Evolutionary conservation across 1,139 yeast species (phyloP), one percentile per base, ranked within the genome.

Genomic region (Tardiomyces blankii): DNA sequence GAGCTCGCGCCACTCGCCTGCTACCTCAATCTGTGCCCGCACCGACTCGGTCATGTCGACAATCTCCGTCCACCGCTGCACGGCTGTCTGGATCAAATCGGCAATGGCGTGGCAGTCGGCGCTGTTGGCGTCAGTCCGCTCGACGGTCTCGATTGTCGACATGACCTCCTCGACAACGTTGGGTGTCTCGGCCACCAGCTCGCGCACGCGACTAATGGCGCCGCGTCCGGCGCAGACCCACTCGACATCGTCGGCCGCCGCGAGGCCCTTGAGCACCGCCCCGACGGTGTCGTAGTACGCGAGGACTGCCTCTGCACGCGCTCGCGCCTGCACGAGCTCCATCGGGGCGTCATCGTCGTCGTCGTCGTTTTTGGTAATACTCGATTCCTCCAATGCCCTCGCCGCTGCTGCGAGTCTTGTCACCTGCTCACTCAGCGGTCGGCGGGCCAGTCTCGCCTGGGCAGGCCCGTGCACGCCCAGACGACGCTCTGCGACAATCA

Each of bases 1-100:
- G 38, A 83, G 67, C 54, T 83, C 93, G 44, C 70, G 65, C 62
- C 73, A 80, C 50, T 78, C 81, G 12, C 72, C 65, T 1, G 83
- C 70, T 8, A 80, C 64, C 48, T 77, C 82, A 11, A 80, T 65
- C 44, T 68, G 68, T 39, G 64, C 62, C 54, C 77, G 74, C 33
- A 70, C 59, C 16, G 35, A 4, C 1, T 64, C 52, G 7, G 72
- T 52, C 41, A 62, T 51, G 43, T 68, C 67, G 52, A 72, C 71
- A 23, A 73, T 67, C 3, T 68, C 69, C 39, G 70, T 59, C 49
- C 72, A 64, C n/a, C 35, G 35, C 35, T 30, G 35, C 9, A 30
- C 35, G 5, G 35, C 35, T 5, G 35, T 30, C 11, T 30, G 35
- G 9, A 30, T 9, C 35, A 30, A 5, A 14, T 30, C 35, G 5